Conservation (phyloP, 2,329 filamentous ascomycete genomes). For the Sphaerulina populicola region DNA sequence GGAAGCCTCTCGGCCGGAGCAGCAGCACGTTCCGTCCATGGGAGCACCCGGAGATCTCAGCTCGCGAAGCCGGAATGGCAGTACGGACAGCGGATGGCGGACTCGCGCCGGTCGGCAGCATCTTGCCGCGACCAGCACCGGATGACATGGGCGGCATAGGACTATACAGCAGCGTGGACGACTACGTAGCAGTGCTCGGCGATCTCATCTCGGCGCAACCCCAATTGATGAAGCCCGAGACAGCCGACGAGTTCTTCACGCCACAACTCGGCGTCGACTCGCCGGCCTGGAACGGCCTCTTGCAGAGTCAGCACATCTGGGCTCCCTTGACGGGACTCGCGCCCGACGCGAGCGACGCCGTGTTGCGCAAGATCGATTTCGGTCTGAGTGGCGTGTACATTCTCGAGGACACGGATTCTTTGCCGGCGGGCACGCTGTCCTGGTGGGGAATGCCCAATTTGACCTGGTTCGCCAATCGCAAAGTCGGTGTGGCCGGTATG, state of each 20-base stretch:
- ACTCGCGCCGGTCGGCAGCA: neutral
- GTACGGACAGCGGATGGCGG: slow-evolving; percentile 1
- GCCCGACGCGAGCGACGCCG: too few species aligned
- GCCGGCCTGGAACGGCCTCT: too few species aligned
- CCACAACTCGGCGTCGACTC: slow-evolving; percentile 34
- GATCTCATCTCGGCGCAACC: slow-evolving; percentile 43
- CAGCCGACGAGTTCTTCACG: slow-evolving; percentile 39
- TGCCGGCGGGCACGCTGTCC: too few species aligned
- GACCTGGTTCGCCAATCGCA: too few species aligned
- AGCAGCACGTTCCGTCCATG: slow-evolving; percentile 27
- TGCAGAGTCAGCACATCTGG: too few species aligned
- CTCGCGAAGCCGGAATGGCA: slow-evolving; percentile 6
- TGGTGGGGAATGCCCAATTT: too few species aligned
- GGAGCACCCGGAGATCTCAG: slow-evolving; percentile 10
- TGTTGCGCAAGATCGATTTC: too few species aligned
- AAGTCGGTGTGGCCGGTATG: too few species aligned
- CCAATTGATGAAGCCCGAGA: slow-evolving; percentile 37
- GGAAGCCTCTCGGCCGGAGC: slow-evolving; percentile 32
- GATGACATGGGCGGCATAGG: slow-evolving; percentile 9
- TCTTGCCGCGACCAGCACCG: slow-evolving; percentile 3
- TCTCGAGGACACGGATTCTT: too few species aligned
- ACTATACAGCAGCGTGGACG: slow-evolving; percentile 11
- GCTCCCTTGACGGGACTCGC: too few species aligned
- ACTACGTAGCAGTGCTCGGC: slow-evolving; percentile 39
- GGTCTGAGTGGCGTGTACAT: too few species aligned